Base-by-base conservation (phyloP, 371 early-diverging fungal genomes). In the Chytridiales sp. region DNA sequence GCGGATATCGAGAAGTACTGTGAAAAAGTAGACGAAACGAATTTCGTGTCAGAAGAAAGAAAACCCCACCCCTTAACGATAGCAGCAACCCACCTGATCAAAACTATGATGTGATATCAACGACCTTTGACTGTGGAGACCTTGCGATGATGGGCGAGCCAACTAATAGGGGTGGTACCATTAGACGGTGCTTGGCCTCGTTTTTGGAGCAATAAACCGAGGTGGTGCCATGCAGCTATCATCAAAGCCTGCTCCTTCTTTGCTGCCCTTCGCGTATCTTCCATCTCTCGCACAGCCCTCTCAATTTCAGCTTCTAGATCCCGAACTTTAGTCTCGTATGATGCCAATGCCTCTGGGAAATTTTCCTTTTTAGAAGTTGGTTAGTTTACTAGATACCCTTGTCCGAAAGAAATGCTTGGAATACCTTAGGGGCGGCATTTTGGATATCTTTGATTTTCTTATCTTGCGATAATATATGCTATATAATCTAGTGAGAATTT, bases 161-260 rank as follows among this genome's bases (percentile, higher is more conserved):
- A 67, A 29, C 62, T 62, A 22, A 49, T 44, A 6, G 62, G 47
- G 1, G 62, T 35, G 0, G 54, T 62, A 17, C 42, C 61, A 2
- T 24, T 17, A 53, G 39, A 30, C 24, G 4, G 15, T 3, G 19
- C 31, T 13, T 24, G 36, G 21, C 17, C 27, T 59, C 77, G 84
- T 26, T 82, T 73, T 36, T 78, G 83, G 31, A 83, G 71, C 66
- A 83, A 79, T 55, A 79, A 81, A 43, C 66, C 80, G 26, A 85
- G 52, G 56, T 86, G 84, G 59, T 85, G 80, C 89, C 89, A 90
- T 31, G 92, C 91, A 13, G 88, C 85, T 24, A 85, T 71, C 59
- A 93, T 84, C 53, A 89, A 62, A 53, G 71, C 76, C 60, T 87
- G 86, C 56, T 93, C 93, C 48, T 87, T 81, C 22, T 57, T 35